Evolutionary conservation across 441 rosid species (phyloP).

Genomic region (Euphorbia celastroides): DNA sequence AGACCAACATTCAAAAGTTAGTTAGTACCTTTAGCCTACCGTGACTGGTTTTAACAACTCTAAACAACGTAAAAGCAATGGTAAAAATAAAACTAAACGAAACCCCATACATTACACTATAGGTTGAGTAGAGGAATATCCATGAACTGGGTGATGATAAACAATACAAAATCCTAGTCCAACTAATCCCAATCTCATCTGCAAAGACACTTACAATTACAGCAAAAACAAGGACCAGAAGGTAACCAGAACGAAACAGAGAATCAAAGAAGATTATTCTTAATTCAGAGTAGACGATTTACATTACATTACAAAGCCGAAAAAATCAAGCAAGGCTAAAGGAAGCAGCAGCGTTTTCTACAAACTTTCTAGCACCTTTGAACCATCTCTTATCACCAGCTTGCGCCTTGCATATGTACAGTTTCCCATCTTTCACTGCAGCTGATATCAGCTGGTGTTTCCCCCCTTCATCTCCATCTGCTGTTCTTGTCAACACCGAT

Average conservation of each 20-base stretch:
- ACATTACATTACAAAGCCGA: not conserved
- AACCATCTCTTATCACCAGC: constrained; percentile 99
- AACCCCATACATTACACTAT: too few relatives aligned
- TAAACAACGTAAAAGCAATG: too few relatives aligned
- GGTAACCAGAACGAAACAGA: not conserved
- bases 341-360: constrained; percentile 66
- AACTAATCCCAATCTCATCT: too few relatives aligned
- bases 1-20: too few relatives aligned
- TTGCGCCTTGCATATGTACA: constrained; percentile 94
- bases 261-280: not conserved
- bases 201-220: not conserved
- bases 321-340: constrained; percentile 73
- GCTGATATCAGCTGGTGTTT: constrained; percentile 85
- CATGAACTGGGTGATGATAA: too few relatives aligned
- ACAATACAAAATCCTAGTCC: too few relatives aligned
- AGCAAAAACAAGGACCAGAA: not conserved
- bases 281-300: not conserved
- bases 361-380: constrained; percentile 83
- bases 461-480: constrained; percentile 97
- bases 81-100: too few relatives aligned
- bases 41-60: too few relatives aligned
- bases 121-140: too few relatives aligned
- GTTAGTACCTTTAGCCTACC: too few relatives aligned
- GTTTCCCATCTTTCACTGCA: constrained; percentile 74
- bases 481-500: constrained; percentile 49